Percentiles rank a stretch among this genome's conserved stretches.
Evolutionary conservation across 208 protist genomes (phyloP).

Genomic region (Trypanosoma scelopori): DNA sequence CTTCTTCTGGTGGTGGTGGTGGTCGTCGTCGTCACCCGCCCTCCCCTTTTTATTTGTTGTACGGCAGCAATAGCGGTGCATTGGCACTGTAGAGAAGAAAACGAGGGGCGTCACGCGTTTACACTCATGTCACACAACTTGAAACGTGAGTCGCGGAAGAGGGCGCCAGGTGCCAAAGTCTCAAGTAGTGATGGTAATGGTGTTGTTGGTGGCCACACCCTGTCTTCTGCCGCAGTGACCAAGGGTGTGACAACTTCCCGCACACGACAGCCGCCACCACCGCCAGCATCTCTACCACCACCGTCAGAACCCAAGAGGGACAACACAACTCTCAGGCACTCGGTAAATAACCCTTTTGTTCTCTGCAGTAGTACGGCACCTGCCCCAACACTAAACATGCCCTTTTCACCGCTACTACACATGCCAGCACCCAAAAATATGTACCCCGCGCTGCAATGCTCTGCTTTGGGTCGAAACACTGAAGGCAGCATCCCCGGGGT

Average conservation of each 20-base stretch:
- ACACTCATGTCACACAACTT: neutral
- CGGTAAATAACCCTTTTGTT: neutral
- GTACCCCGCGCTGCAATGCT: neutral
- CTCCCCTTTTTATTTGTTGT: no score
- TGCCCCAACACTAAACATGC: neutral
- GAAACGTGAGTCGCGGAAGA: slow-evolving; percentile 6
- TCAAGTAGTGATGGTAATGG: neutral
- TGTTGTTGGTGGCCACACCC: neutral
- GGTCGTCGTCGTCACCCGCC: no score
- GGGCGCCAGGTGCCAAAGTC: neutral
- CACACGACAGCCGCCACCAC: neutral
- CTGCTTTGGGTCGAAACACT: neutral
- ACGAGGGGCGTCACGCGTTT: no score
- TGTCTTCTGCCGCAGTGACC: neutral
- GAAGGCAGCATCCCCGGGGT: neutral
- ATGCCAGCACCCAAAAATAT: slow-evolving; percentile 9
- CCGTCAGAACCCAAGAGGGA: neutral
- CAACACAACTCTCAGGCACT: neutral
- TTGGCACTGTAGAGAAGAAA: neutral
- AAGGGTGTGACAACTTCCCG: neutral
- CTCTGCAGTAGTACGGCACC: neutral
- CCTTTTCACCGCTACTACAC: slow-evolving; percentile 11
- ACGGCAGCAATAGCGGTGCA: no score
- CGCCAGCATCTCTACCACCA: neutral
- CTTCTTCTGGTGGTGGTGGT: no score